A percentile compares a stretch with the other conserved stretches of the same genome.
Evolutionary conservation across 768 basidiomycete species (phyloP).

Genomic region (Boletus rubescentipes): DNA sequence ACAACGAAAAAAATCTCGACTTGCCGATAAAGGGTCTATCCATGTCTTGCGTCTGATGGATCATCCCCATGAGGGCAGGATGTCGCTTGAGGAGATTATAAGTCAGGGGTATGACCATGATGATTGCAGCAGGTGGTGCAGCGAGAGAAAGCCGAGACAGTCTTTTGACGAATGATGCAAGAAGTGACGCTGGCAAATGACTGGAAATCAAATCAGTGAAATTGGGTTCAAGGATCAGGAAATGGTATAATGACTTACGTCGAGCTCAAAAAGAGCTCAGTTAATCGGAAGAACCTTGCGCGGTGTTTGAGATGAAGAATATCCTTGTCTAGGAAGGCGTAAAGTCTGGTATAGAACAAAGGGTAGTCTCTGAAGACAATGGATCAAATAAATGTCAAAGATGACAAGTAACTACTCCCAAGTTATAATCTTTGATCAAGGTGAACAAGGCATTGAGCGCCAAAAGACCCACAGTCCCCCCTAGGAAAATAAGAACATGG

Average conservation of each 20-base stretch:
- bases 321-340: slow-evolving; percentile 83
- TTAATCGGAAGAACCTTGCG: slow-evolving; percentile 91
- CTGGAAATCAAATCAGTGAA: slow-evolving; percentile 38
- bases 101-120: slow-evolving; percentile 89
- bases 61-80: slow-evolving; percentile 89
- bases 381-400: not conserved
- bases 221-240: not conserved
- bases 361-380: slow-evolving; percentile 78
- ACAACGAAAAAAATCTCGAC: slow-evolving; percentile 1
- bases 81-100: slow-evolving; percentile 94
- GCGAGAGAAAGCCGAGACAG: slow-evolving; percentile 79
- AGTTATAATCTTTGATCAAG: slow-evolving; percentile 88
- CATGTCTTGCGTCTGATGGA: slow-evolving; percentile 61
- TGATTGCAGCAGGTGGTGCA: slow-evolving; percentile 87
- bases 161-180: slow-evolving; percentile 94
- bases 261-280: slow-evolving; percentile 88
- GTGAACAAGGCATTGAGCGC: slow-evolving; percentile 90
- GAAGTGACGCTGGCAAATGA: slow-evolving; percentile 84
- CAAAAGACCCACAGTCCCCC: slow-evolving; percentile 81
- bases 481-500: slow-evolving; percentile 36
- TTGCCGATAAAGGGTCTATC: slow-evolving; percentile 37
- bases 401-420: slow-evolving; percentile 52
- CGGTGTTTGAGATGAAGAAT: slow-evolving; percentile 91
- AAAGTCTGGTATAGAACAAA: slow-evolving; percentile 89
- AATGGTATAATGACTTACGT: slow-evolving; percentile 57